Evolutionary conservation across 331 rosid genomes (phyloP).

Genomic region (Quercus lobata): DNA sequence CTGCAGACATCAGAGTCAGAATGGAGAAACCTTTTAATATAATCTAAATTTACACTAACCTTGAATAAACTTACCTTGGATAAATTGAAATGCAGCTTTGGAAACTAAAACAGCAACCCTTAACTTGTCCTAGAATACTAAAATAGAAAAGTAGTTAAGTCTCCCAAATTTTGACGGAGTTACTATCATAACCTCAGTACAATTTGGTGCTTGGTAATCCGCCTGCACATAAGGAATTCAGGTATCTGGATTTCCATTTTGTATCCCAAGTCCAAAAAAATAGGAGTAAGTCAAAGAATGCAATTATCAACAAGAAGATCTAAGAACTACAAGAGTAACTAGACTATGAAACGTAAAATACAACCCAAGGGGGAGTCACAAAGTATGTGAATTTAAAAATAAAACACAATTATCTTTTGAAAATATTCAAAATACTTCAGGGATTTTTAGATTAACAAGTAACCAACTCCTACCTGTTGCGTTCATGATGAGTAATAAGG

Average conservation of each 20-base stretch:
- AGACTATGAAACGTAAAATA: no score
- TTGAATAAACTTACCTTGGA: constrained; percentile 49
- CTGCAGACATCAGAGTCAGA: constrained; percentile 37
- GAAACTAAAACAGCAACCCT: constrained; percentile 88
- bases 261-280: neutral
- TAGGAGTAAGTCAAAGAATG: neutral
- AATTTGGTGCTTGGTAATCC: neutral
- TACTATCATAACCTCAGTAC: neutral
- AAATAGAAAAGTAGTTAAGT: constrained; percentile 9
- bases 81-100: constrained; percentile 84
- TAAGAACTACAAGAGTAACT: no score
- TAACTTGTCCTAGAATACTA: constrained; percentile 60
- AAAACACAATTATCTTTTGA: no score
- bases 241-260: neutral
- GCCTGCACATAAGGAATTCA: neutral
- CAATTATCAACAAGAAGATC: neutral
- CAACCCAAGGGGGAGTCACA: no score
- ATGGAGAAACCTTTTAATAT: constrained; percentile 7
- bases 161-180: neutral
- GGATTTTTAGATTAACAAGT: no score
- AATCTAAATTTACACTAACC: constrained; percentile 12
- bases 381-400: no score
- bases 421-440: no score
- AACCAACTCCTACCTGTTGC: no score
- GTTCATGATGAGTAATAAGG: no score